Conservation (phyloP, 139 green algal species). For the Asterochloris erici region DNA sequence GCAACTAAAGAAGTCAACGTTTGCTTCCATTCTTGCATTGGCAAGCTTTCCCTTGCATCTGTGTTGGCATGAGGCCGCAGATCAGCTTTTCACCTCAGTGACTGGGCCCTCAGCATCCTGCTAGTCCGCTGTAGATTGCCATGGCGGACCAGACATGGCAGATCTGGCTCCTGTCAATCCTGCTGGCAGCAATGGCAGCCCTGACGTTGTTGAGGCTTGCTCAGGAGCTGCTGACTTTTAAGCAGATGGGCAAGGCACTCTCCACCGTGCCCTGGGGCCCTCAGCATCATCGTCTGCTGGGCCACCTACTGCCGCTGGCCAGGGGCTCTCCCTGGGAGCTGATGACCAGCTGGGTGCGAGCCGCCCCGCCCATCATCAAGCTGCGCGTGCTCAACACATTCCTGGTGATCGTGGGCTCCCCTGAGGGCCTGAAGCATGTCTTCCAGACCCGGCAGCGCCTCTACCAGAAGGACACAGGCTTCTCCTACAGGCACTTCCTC, state of each 20-base stretch:
- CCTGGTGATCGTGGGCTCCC: slow-evolving; percentile 64
- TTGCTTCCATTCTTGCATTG: too few relatives aligned
- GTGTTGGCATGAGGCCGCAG: too few relatives aligned
- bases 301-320: slow-evolving; percentile 55
- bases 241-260: slow-evolving; percentile 4
- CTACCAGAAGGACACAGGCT: slow-evolving; percentile 81
- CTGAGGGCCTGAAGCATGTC: slow-evolving; percentile 68
- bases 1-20: too few relatives aligned
- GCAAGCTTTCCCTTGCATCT: too few relatives aligned
- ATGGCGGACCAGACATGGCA: too few relatives aligned
- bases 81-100: too few relatives aligned
- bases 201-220: background rate
- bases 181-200: background rate
- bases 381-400: slow-evolving; percentile 62
- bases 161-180: too few relatives aligned
- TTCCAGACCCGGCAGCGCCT: slow-evolving; percentile 69
- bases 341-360: slow-evolving; percentile 66
- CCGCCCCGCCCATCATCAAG: slow-evolving; percentile 40
- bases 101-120: too few relatives aligned
- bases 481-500: slow-evolving; percentile 88
- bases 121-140: too few relatives aligned
- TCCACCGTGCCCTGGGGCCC: slow-evolving; percentile 8
- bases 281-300: slow-evolving; percentile 38
- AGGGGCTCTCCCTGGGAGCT: slow-evolving; percentile 64
- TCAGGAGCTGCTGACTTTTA: slow-evolving; percentile 1